phyloP scores from a whole-genome alignment of 805 yeast genomes.

The Yarrowia yakushimensis region DNA sequence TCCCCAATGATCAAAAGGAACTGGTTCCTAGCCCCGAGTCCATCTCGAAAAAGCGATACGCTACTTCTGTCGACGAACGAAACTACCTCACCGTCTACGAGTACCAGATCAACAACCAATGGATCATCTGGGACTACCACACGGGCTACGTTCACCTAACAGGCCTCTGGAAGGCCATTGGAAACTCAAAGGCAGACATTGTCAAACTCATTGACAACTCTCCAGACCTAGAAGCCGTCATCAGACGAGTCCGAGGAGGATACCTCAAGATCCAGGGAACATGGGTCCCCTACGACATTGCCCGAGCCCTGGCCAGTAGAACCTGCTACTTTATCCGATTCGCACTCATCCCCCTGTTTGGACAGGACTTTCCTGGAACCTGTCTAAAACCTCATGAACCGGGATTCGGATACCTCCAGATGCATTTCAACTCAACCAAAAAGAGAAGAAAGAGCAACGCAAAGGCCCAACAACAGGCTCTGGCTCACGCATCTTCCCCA shows the following conservation, averaged over 20 bases:
- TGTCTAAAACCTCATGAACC: constrained; percentile 58
- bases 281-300: constrained; percentile 76
- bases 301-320: constrained; percentile 61
- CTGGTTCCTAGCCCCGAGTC: constrained; percentile 28
- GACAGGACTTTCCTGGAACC: constrained; percentile 57
- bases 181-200: constrained; percentile 70
- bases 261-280: constrained; percentile 90
- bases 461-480: neutral
- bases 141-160: constrained; percentile 86
- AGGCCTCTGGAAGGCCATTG: constrained; percentile 78
- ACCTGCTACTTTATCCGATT: constrained; percentile 77
- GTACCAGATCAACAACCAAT: constrained; percentile 61
- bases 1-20: constrained; percentile 24
- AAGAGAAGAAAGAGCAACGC: constrained; percentile 18
- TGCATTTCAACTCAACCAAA: constrained; percentile 30
- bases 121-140: constrained; percentile 81
- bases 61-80: constrained; percentile 71
- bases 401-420: constrained; percentile 61
- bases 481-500: neutral
- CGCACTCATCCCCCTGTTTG: constrained; percentile 76
- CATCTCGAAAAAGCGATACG: constrained; percentile 43
- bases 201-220: constrained; percentile 61
- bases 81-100: constrained; percentile 68
- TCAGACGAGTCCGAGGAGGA: constrained; percentile 83
- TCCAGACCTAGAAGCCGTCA: constrained; percentile 59